Base-by-base conservation (phyloP, 1,139 yeast genomes). In the Protomyces arabidopsidicola region DNA sequence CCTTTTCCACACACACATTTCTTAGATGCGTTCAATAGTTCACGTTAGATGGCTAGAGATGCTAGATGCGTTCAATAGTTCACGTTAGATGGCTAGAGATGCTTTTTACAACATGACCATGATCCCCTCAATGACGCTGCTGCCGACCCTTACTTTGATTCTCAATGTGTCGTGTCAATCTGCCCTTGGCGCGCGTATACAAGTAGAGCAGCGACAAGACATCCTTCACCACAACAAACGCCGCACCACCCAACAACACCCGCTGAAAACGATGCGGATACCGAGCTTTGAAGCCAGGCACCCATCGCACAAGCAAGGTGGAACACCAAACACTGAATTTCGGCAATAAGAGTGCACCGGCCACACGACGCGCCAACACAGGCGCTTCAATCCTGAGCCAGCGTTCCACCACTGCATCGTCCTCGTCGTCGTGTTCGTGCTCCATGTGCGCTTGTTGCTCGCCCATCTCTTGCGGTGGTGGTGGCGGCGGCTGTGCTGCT, bases 341-440 rank as follows among this genome's bases (percentile, higher is more conserved):
- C 22, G 65, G 65, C 5, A 63, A 39, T 31, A 63, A 45, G 36
- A 63, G 45, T 0, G 65, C 57, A 22, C 65, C 65, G 20, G 62
- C 65, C 31, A 63, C 42, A 3, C 56, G 50, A 50, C 65, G 38
- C 39, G 58, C 65, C 24, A 63, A 35, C 34, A 45, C 54, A n/a
- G 62, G 55, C 20, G 61, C 65, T 24, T 63, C 65, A 20, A 63
- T 45, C 18, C 45, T 50, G 4, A 63, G 42, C 65, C 61, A 58
- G 27, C 65, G 53, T 22, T 60, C 65, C 20, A 59, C 58, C 10
- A 31, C 16, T 22, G 57, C 63, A n/a, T 52, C 60, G 24, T 57
- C 59, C 16, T 24, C 65, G 2, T 14, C 53, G 45, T 63, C 62
- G 18, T 38, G 36, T 24, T 12, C 45, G 8, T 18, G 53, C 20